Conservation (phyloP, 768 basidiomycete genomes). For the Pleurotus eryngii region DNA sequence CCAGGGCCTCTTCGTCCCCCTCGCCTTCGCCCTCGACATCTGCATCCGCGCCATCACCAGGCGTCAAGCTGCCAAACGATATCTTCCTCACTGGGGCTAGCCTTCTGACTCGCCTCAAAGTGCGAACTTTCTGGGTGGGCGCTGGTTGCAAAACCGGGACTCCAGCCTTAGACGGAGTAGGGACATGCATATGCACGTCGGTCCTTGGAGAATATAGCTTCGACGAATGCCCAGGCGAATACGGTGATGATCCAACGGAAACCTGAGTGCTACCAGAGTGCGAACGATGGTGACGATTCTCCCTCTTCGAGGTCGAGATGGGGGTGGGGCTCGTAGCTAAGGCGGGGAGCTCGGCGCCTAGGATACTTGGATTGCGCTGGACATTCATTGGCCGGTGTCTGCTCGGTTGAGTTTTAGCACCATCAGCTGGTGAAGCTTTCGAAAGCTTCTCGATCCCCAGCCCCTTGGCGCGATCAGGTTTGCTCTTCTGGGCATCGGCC, state of each 20-base stretch:
- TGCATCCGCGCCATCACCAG: slow-evolving; percentile 29
- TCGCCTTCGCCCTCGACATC: slow-evolving; percentile 33
- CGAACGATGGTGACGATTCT: slow-evolving; percentile 5
- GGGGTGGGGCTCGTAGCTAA: slow-evolving; percentile 15
- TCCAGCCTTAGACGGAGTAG: slow-evolving; percentile 9
- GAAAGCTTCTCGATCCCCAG: neutral
- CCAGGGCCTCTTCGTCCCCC: slow-evolving; percentile 40
- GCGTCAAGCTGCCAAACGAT: slow-evolving; percentile 58
- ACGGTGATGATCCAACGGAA: slow-evolving; percentile 14
- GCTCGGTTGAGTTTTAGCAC: neutral
- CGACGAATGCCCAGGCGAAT: slow-evolving; percentile 1
- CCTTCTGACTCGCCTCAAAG: slow-evolving; percentile 48
- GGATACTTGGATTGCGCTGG: slow-evolving; percentile 61
- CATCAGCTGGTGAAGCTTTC: neutral
- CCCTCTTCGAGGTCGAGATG: slow-evolving; percentile 4
- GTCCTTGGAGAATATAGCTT: too few relatives aligned
- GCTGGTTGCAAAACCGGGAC: slow-evolving; percentile 5
- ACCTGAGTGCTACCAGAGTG: slow-evolving; percentile 9
- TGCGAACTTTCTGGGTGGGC: slow-evolving; percentile 31
- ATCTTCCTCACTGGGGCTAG: slow-evolving; percentile 52
- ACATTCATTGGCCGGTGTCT: slow-evolving; percentile 43
- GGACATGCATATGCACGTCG: too few relatives aligned
- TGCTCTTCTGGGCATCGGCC: neutral
- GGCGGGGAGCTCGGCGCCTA: slow-evolving; percentile 61
- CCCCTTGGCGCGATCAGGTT: neutral